Conservation (phyloP, 2,329 filamentous ascomycete species). For the Exophiala aquamarina region DNA sequence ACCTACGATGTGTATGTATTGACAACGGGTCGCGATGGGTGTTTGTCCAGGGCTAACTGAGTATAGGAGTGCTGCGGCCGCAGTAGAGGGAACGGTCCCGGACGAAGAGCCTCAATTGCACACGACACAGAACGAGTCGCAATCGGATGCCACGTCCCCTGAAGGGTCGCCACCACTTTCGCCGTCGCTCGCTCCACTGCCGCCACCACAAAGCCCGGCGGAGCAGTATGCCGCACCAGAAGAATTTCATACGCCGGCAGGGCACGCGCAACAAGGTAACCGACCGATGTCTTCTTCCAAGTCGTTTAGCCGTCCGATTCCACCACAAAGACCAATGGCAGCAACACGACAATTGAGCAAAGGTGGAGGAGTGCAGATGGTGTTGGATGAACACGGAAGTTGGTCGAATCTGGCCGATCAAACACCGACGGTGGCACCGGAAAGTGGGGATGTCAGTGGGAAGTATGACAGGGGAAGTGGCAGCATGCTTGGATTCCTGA, state of each 20-base stretch:
- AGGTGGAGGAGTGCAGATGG: constrained; percentile 84
- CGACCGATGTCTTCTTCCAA: constrained; percentile 27
- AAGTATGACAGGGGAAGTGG: constrained; percentile 46
- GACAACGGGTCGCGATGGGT: constrained; percentile 26
- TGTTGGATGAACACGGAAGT: constrained; percentile 82
- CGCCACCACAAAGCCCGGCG: not conserved
- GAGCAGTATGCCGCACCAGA: not conserved
- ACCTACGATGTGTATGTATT: constrained; percentile 69
- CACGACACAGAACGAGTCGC: constrained; percentile 20
- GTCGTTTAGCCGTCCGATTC: constrained; percentile 41
- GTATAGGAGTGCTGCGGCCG: constrained; percentile 31
- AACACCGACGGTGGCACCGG: constrained; percentile 56
- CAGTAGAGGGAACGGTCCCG: constrained; percentile 23
- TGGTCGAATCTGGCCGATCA: constrained; percentile 90
- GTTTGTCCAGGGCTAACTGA: constrained; percentile 39
- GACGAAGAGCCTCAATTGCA: constrained; percentile 17
- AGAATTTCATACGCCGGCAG: constrained; percentile 16
- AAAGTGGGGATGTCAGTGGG: constrained; percentile 33
- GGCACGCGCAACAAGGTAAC: constrained; percentile 7
- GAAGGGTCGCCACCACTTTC: constrained; percentile 29
- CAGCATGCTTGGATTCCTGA: constrained; percentile 85
- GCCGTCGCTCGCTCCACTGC: constrained; percentile 13
- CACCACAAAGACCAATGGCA: constrained; percentile 36
- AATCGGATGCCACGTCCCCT: constrained; percentile 21
- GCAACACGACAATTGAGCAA: constrained; percentile 72